These are phyloP conservation scores for Arxiozyma telluris DNA, from an alignment of 1,139 yeast genomes.

Conservation along the genomic window DNA sequence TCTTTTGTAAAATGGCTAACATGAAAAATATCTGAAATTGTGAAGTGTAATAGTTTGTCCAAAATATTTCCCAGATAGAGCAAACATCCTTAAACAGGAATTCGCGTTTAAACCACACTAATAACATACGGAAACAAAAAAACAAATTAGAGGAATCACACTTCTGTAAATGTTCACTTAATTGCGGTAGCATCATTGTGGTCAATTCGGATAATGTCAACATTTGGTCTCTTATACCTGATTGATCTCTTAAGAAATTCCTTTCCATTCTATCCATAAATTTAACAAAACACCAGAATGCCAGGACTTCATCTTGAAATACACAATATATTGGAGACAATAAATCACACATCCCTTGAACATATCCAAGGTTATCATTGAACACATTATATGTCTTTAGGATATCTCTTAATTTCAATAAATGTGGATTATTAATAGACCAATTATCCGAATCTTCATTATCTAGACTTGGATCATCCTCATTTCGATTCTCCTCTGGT, in stretches of 20 bases:
- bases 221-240: slow-evolving; percentile 90
- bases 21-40: slow-evolving; percentile 86
- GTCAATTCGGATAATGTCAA: slow-evolving; percentile 70
- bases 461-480: slow-evolving; percentile 37
- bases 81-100: slow-evolving; percentile 72
- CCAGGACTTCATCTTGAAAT: slow-evolving; percentile 64
- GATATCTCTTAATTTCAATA: slow-evolving; percentile 65
- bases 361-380: slow-evolving; percentile 80
- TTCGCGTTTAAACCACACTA: slow-evolving; percentile 94
- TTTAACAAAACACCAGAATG: slow-evolving; percentile 82
- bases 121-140: slow-evolving; percentile 87
- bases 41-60: slow-evolving; percentile 79
- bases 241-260: slow-evolving; percentile 81
- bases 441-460: slow-evolving; percentile 45
- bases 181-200: slow-evolving; percentile 78
- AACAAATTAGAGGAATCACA: slow-evolving; percentile 87
- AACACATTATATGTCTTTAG: slow-evolving; percentile 78
- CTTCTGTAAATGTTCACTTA: slow-evolving; percentile 71
- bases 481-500: slow-evolving; percentile 24
- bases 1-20: slow-evolving; percentile 76
- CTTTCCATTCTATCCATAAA: slow-evolving; percentile 96
- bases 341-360: slow-evolving; percentile 96
- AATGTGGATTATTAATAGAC: slow-evolving; percentile 57
- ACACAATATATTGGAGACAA: slow-evolving; percentile 78
- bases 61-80: slow-evolving; percentile 80